Conservation (phyloP, 2,329 filamentous ascomycete genomes). For the Lachnellula suecica region DNA sequence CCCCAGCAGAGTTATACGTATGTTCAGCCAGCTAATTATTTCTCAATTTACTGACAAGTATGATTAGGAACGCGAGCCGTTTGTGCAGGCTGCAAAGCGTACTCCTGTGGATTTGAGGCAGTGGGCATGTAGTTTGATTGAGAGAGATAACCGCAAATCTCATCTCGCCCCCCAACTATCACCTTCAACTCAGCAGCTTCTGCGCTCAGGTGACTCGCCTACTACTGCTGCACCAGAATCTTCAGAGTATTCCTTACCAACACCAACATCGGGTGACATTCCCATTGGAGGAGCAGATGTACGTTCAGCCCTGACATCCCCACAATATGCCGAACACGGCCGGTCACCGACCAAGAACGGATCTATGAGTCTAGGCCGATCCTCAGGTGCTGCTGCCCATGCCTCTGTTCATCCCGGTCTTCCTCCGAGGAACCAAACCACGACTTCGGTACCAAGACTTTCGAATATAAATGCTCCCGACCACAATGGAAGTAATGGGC, state of each 20-base stretch:
- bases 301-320: conserved; percentile 45
- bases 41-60: conserved; percentile 10
- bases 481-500: conserved; percentile 27
- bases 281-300: conserved; percentile 59
- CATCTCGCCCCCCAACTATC: conserved; percentile 81
- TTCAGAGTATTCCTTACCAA: conserved; percentile 46
- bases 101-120: conserved; percentile 91
- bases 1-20: conserved; percentile 90
- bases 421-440: conserved; percentile 49
- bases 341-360: conserved; percentile 38
- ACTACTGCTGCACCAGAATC: conserved; percentile 42
- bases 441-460: conserved; percentile 52
- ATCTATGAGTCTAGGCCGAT: conserved; percentile 44
- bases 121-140: conserved; percentile 93
- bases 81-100: conserved; percentile 93
- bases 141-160: conserved; percentile 92
- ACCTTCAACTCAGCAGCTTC: conserved; percentile 74
- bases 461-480: conserved; percentile 39
- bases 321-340: conserved; percentile 31
- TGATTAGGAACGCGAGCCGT: conserved; percentile 80
- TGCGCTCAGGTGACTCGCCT: conserved; percentile 63
- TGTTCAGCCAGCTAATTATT: conserved; percentile 36
- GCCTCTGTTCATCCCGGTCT: conserved; percentile 42
- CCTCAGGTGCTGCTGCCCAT: conserved; percentile 40
- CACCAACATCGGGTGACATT: conserved; percentile 72